Conservation (phyloP, 148 eudicot genomes). For the Arbutus unedo region DNA sequence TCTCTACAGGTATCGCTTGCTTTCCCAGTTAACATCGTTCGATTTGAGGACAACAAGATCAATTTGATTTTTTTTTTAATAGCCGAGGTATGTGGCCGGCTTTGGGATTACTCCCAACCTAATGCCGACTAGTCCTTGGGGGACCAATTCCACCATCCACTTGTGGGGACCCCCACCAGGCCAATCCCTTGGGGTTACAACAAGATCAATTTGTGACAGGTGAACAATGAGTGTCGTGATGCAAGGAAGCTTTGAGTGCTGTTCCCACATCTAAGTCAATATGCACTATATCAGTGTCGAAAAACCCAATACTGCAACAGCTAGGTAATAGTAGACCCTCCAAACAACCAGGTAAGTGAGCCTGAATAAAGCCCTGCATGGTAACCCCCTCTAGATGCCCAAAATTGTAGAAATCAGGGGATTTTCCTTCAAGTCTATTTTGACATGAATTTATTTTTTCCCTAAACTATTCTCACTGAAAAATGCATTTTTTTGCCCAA, state of each 20-base stretch:
- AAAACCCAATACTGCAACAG: not conserved
- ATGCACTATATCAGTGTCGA: not conserved
- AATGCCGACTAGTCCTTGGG: no score
- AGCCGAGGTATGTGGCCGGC: no score
- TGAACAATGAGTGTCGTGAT: not conserved
- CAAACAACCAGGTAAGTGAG: not conserved
- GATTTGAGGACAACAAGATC: not conserved
- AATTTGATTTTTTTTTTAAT: not conserved
- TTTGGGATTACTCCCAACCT: no score
- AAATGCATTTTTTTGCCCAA: not conserved
- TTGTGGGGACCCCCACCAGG: no score
- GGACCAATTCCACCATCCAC: no score
- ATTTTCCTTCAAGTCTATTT: not conserved
- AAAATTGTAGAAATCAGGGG: not conserved
- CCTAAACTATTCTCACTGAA: not conserved
- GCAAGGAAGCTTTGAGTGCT: not conserved
- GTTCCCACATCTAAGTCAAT: not conserved
- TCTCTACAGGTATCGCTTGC: no score
- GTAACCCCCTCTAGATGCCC: not conserved
- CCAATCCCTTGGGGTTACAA: not conserved
- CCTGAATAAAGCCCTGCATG: not conserved
- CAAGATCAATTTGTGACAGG: not conserved
- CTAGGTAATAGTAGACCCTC: not conserved
- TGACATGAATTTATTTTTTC: not conserved
- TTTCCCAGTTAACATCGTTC: not conserved